Conservation (phyloP, 352 stramenopile species). For the Pythium grandisporangium region DNA sequence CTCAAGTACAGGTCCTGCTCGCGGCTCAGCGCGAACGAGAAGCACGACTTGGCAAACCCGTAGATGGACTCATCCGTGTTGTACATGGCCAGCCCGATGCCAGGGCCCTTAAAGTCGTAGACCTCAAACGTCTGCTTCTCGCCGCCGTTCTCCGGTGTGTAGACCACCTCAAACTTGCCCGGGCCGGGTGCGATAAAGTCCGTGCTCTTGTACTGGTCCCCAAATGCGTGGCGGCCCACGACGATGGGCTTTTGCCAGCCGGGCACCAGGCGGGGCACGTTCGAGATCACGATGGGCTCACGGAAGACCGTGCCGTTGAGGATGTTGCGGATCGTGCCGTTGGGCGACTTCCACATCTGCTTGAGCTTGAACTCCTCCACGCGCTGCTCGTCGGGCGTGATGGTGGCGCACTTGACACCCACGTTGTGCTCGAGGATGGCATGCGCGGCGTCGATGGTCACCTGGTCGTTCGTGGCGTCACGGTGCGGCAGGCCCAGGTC, state of each 20-base stretch:
- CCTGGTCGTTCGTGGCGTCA: slow-evolving; percentile 68
- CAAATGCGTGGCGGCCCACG: slow-evolving; percentile 68
- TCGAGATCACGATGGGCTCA: slow-evolving; percentile 76
- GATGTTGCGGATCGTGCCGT: slow-evolving; percentile 80
- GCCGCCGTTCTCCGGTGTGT: slow-evolving; percentile 43
- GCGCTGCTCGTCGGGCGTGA: slow-evolving; percentile 75
- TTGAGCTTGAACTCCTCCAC: slow-evolving; percentile 70
- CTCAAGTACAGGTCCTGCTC: slow-evolving; percentile 58
- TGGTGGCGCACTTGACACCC: slow-evolving; percentile 81
- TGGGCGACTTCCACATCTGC: slow-evolving; percentile 61
- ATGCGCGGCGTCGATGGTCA: slow-evolving; percentile 69
- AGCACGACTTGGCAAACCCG: slow-evolving; percentile 65
- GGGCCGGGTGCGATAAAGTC: slow-evolving; percentile 57
- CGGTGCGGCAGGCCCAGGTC: slow-evolving; percentile 63
- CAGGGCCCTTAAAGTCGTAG: slow-evolving; percentile 52
- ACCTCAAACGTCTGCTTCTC: slow-evolving; percentile 43
- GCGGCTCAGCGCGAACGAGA: slow-evolving; percentile 53
- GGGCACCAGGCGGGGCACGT: slow-evolving; percentile 64
- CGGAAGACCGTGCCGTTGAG: slow-evolving; percentile 77
- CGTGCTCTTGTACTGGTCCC: slow-evolving; percentile 73
- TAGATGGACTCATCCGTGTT: slow-evolving; percentile 78
- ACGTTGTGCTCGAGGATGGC: slow-evolving; percentile 63
- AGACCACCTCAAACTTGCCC: slow-evolving; percentile 70
- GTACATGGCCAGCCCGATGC: slow-evolving; percentile 75
- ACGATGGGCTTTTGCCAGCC: slow-evolving; percentile 78